These are phyloP conservation scores for Brassica juncea DNA, from an alignment of 345 rosid genomes.

Conservation along the genomic window DNA sequence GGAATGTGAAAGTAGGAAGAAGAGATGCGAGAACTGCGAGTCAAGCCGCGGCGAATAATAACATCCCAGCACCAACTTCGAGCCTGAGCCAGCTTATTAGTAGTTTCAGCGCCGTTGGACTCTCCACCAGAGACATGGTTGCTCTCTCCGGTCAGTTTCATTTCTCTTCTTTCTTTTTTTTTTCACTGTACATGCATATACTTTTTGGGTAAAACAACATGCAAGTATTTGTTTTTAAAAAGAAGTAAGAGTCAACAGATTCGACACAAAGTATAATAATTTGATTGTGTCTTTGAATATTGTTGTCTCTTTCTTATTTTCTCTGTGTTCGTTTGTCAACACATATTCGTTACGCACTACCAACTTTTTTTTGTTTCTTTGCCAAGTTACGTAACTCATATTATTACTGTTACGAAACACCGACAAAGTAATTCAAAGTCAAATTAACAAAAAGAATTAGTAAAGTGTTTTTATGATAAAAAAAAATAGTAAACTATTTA, in stretches of 20 bases:
- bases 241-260: neutral
- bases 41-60: slow-evolving; percentile 69
- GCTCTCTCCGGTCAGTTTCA: slow-evolving; percentile 66
- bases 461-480: neutral
- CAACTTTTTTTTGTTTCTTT: slow-evolving; percentile 13
- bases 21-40: slow-evolving; percentile 81
- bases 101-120: slow-evolving; percentile 64
- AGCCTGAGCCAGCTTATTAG: slow-evolving; percentile 61
- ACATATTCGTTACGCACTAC: slow-evolving; percentile 25
- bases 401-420: neutral
- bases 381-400: slow-evolving; percentile 13
- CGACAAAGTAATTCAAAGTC: slow-evolving; percentile 2
- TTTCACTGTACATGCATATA: neutral
- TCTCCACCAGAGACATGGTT: slow-evolving; percentile 71
- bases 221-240: neutral
- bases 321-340: slow-evolving; percentile 8
- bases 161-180: slow-evolving; percentile 1
- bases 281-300: slow-evolving; percentile 19
- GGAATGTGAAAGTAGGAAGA: slow-evolving; percentile 87
- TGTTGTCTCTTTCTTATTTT: neutral
- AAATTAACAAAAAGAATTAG: neutral
- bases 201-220: neutral
- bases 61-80: slow-evolving; percentile 68
- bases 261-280: slow-evolving; percentile 18
- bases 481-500: too few species aligned